These are phyloP conservation scores for Pseudonitzschia pungens DNA, from an alignment of 108 stramenopile species.

Conservation along the genomic window DNA sequence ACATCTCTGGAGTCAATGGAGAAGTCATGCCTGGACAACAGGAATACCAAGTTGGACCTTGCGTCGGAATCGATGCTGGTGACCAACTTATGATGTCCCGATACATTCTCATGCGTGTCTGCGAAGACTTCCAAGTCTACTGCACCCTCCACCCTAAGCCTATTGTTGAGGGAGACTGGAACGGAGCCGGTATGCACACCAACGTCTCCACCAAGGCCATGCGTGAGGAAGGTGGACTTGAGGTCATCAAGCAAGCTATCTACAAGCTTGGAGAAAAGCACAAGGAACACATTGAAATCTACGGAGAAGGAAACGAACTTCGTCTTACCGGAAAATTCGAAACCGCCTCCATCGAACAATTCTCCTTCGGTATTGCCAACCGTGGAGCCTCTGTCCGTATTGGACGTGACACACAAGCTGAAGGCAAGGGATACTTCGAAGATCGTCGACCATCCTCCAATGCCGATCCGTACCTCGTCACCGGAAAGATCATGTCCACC, in stretches of 20 bases:
- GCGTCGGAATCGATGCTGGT: slow-evolving; percentile 96
- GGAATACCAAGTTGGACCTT: slow-evolving; percentile 98
- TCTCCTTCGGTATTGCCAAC: slow-evolving; percentile 97
- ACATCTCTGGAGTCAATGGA: slow-evolving; percentile 95
- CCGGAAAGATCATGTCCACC: slow-evolving; percentile 94
- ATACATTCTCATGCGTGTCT: slow-evolving; percentile 95
- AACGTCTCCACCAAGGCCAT: slow-evolving; percentile 96
- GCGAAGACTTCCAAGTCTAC: slow-evolving; percentile 97
- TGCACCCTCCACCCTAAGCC: slow-evolving; percentile 98
- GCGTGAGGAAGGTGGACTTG: slow-evolving; percentile 93
- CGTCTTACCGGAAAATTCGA: slow-evolving; percentile 96
- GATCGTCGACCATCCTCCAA: slow-evolving; percentile 98
- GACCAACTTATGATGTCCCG: slow-evolving; percentile 97
- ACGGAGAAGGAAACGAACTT: slow-evolving; percentile 97
- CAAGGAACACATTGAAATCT: slow-evolving; percentile 95
- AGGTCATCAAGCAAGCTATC: slow-evolving; percentile 92
- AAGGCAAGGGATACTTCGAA: slow-evolving; percentile 97
- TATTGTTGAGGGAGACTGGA: slow-evolving; percentile 98
- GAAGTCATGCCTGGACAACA: slow-evolving; percentile 99
- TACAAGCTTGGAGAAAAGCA: slow-evolving; percentile 96
- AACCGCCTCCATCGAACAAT: slow-evolving; percentile 91
- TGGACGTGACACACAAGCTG: slow-evolving; percentile 88
- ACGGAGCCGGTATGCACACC: slow-evolving; percentile 98
- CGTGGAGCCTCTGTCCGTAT: slow-evolving; percentile 95
- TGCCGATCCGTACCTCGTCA: slow-evolving; percentile 97